Percentiles rank a stretch among this genome's conserved stretches.
These are phyloP conservation scores for Drechslera avenae DNA, from an alignment of 2,329 filamentous ascomycete species.

Conservation along the genomic window DNA sequence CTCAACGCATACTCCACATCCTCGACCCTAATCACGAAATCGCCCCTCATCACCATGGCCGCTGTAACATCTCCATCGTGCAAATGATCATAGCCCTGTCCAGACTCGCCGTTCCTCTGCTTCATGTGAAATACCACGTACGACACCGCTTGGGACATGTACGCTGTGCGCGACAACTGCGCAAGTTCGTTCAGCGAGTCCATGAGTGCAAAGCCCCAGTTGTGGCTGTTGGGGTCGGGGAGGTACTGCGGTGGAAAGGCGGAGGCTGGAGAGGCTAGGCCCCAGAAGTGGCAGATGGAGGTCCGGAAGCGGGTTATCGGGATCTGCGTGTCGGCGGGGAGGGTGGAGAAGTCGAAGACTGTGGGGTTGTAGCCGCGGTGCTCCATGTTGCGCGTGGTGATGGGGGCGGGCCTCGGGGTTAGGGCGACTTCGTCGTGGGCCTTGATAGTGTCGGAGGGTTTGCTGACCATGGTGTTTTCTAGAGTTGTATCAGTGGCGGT, in stretches of 20 bases:
- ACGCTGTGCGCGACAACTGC: neutral
- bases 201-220: neutral
- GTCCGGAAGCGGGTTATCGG: neutral
- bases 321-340: neutral
- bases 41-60: neutral
- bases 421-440: neutral
- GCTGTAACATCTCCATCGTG: neutral
- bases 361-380: neutral
- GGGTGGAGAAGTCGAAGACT: neutral
- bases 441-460: neutral
- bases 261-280: neutral
- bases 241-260: neutral
- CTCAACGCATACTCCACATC: neutral
- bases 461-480: too few relatives aligned
- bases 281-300: neutral
- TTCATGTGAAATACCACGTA: neutral
- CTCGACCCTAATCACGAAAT: conserved; percentile 1
- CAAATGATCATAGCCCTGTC: neutral
- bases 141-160: neutral
- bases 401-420: neutral
- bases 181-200: neutral
- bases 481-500: too few relatives aligned
- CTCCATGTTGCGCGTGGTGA: neutral
- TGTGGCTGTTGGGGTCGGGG: conserved; percentile 1
- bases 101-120: neutral